Conservation (phyloP, 1,284 basidiomycete genomes). For the Singerocomus inundabilis region DNA sequence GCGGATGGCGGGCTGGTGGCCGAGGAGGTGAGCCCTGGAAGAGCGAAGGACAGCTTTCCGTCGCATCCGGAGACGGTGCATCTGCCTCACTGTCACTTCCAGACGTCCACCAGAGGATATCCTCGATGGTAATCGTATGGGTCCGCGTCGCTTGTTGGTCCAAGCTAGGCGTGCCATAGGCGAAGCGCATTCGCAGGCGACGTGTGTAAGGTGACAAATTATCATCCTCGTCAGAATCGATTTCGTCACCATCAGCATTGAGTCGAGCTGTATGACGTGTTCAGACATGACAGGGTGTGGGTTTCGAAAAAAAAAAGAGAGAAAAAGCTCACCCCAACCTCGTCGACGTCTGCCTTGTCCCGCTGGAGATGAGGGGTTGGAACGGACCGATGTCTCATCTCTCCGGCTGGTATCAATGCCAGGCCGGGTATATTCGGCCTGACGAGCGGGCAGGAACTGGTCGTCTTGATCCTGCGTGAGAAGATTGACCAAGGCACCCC, state of each 20-base stretch:
- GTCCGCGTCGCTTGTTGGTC: conserved; percentile 19
- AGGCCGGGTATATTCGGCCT: conserved; percentile 13
- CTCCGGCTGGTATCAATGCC: conserved; percentile 11
- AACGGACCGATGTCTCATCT: conserved; percentile 8
- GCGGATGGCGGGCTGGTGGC: conserved; percentile 23
- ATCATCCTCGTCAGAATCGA: conserved; percentile 44
- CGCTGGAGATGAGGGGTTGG: conserved; percentile 9
- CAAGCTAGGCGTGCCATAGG: conserved; percentile 17
- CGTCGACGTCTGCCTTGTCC: conserved; percentile 38
- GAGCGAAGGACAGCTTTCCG: conserved; percentile 18
- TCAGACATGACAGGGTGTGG: conserved; percentile 7
- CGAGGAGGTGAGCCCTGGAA: conserved; percentile 18
- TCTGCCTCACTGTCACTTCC: conserved; percentile 32
- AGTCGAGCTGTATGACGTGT: conserved; percentile 43
- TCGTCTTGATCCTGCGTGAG: conserved; percentile 22
- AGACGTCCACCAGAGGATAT: conserved; percentile 30
- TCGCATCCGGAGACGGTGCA: conserved; percentile 23
- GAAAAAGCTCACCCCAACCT: conserved; percentile 51
- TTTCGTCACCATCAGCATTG: conserved; percentile 56
- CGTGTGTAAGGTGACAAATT: conserved; percentile 22
- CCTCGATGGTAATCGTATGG: conserved; percentile 28
- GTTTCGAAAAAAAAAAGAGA: background rate
- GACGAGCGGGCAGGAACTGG: conserved; percentile 20
- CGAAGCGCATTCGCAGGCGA: conserved; percentile 31
- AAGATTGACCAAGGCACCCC: conserved; percentile 24